phyloP scores from a whole-genome alignment of 805 yeast species.

The Cyberlindnera sargentensis region DNA sequence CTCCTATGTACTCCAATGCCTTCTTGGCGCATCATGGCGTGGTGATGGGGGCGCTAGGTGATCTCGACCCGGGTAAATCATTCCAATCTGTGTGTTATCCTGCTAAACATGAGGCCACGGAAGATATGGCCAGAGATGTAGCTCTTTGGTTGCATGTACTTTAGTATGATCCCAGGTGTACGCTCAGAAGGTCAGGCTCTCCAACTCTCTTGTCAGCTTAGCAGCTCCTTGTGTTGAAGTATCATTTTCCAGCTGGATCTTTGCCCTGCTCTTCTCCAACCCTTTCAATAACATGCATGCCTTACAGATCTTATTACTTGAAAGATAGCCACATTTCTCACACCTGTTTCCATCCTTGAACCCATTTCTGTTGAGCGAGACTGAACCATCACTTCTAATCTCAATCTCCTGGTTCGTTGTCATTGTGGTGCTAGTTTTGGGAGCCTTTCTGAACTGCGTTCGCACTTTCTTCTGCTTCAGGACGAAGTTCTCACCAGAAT shows the following conservation, averaged over 20 bases:
- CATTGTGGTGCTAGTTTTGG: constrained; percentile 5
- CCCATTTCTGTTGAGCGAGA: constrained; percentile 32
- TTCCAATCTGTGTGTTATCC: constrained; percentile 14
- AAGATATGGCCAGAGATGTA: constrained; percentile 16
- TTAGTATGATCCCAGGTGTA: neutral
- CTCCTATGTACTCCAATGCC: constrained; percentile 6
- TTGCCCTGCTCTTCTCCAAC: constrained; percentile 68
- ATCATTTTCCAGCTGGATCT: constrained; percentile 48
- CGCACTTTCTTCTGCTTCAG: constrained; percentile 50
- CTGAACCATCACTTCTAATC: constrained; percentile 56
- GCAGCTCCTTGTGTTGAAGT: constrained; percentile 57
- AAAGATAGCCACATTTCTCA: constrained; percentile 84
- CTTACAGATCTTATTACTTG: constrained; percentile 84
- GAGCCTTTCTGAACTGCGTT: constrained; percentile 20
- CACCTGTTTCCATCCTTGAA: constrained; percentile 68
- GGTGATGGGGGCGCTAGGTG: neutral
- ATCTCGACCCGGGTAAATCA: neutral
- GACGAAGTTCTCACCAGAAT: constrained; percentile 83
- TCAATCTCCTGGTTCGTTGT: constrained; percentile 34
- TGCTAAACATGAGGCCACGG: constrained; percentile 14
- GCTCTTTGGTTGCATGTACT: constrained; percentile 11
- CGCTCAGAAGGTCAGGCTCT: constrained; percentile 51
- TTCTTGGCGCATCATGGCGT: constrained; percentile 8
- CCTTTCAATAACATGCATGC: constrained; percentile 89
- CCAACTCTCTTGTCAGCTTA: constrained; percentile 50